Base-by-base conservation (phyloP, 192 early-diverging fungal species). In the Linnemannia elongata region DNA sequence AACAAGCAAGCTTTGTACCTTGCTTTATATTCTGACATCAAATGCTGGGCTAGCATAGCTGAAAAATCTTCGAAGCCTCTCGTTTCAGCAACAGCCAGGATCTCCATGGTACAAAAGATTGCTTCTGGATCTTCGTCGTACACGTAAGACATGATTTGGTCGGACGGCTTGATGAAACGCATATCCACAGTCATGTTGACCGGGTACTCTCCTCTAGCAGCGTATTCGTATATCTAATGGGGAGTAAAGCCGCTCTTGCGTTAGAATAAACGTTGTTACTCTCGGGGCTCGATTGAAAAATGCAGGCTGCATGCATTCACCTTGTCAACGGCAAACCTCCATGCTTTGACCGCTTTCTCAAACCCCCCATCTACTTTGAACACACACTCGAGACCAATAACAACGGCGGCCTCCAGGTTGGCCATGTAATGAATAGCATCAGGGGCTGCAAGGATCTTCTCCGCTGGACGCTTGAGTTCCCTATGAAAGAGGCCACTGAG, bases 81-180 rank as follows among this genome's bases (percentile, higher is more conserved):
- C 2, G 89, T 88, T n/a, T 54, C 55, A 2, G 24, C 68, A 3
- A 72, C 79, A 45, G 82, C 52, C 15, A 88, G 39, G 20, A 88
- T 35, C 69, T 86, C 77, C 9, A 90, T 73, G 41, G 81, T 78
- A 38, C 76, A 77, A 44, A 83, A 90, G 7, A 80, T 72, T 8
- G 81, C 75, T 0, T 90, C 72, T 13, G 88, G 83, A 38, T 90
- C 83, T 35, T 77, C 18, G 47, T 88, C 87, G 36, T 88, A 90
- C 8, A 72, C 57, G 10, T 66, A 38, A 17, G 88, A 74, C 66
- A 90, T 69, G 36, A 78, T 18, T 33, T 76, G 69, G 8, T 41
- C n/a, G 0, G 88, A 90, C 0, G 66, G 12, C 63, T 90, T 90
- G 36, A 79, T 54, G n/a, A 90, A 80, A 30, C 89, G 69, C 52